A percentile compares a stretch with the other conserved stretches of the same genome.
Conservation (phyloP, 164 flowering plant species). For the Kingdonia uniflora region DNA sequence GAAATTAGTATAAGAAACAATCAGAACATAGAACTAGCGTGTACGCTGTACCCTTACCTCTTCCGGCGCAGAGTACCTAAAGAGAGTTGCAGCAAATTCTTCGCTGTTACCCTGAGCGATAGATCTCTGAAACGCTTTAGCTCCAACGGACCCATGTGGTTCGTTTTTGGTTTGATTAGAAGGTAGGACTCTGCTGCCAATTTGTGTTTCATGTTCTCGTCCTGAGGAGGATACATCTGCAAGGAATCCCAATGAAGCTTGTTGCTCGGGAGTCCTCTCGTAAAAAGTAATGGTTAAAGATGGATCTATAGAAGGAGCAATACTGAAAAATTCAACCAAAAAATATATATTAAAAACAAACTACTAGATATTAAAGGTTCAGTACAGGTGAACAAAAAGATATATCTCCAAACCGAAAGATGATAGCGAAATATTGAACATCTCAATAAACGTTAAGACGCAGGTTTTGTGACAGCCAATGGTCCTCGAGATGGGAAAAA, state of each 20-base stretch:
- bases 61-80: constrained; percentile 89
- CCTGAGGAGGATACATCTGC: constrained; percentile 38
- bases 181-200: constrained; percentile 12
- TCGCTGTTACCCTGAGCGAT: constrained; percentile 78
- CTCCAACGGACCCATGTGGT: constrained; percentile 80
- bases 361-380: no score
- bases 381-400: no score
- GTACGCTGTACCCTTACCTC: constrained; percentile 38
- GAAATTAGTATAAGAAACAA: background rate
- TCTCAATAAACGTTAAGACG: no score
- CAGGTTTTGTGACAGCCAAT: no score
- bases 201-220: constrained; percentile 18
- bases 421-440: no score
- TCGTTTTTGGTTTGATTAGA: constrained; percentile 17
- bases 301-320: constrained; percentile 86
- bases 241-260: constrained; percentile 59
- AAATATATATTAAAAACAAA: constrained; percentile 1
- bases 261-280: constrained; percentile 89
- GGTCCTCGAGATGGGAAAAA: no score
- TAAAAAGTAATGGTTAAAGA: constrained; percentile 61
- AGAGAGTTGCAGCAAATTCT: constrained; percentile 67
- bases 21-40: background rate
- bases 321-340: constrained; percentile 22
- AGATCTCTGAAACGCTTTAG: constrained; percentile 60
- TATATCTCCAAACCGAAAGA: no score